These are phyloP conservation scores for Rhizophora apiculata DNA, from an alignment of 345 rosid species.

Conservation along the genomic window DNA sequence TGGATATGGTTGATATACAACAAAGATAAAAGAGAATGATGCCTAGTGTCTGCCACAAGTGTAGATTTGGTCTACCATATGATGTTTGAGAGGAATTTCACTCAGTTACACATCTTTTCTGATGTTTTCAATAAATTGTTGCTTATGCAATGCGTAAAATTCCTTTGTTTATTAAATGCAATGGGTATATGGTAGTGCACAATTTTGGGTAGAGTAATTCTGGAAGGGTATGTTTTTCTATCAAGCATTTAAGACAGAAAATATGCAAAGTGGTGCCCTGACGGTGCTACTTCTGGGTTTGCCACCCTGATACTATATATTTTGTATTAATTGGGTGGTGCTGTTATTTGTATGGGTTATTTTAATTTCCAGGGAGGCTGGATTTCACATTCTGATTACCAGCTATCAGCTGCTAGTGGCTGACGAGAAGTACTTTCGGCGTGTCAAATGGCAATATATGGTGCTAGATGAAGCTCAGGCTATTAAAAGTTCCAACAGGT, in stretches of 20 bases:
- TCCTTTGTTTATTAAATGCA: background rate
- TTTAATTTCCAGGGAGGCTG: slow-evolving; percentile 77
- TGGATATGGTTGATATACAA: background rate
- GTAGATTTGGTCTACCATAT: background rate
- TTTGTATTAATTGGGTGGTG: background rate
- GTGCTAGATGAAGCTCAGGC: slow-evolving; percentile 99
- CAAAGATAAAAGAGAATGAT: background rate
- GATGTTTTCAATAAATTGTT: background rate
- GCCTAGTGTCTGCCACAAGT: background rate
- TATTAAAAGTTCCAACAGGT: slow-evolving; percentile 95
- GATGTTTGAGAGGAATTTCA: background rate
- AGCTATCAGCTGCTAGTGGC: slow-evolving; percentile 92
- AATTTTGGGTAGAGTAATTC: background rate
- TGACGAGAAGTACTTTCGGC: slow-evolving; percentile 94
- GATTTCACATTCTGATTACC: slow-evolving; percentile 94
- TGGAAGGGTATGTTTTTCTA: background rate
- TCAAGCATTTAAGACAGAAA: background rate
- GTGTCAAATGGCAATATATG: slow-evolving; percentile 99
- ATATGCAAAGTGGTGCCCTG: background rate
- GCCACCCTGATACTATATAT: background rate
- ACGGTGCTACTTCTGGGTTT: background rate
- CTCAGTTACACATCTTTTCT: background rate
- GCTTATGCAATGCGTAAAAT: background rate
- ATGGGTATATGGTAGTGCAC: background rate
- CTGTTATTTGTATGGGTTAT: background rate